Percentiles rank a stretch among this genome's conserved stretches.
These are phyloP conservation scores for Ophiostoma pallidulum DNA, from an alignment of 2,329 filamentous ascomycete genomes.

Conservation along the genomic window DNA sequence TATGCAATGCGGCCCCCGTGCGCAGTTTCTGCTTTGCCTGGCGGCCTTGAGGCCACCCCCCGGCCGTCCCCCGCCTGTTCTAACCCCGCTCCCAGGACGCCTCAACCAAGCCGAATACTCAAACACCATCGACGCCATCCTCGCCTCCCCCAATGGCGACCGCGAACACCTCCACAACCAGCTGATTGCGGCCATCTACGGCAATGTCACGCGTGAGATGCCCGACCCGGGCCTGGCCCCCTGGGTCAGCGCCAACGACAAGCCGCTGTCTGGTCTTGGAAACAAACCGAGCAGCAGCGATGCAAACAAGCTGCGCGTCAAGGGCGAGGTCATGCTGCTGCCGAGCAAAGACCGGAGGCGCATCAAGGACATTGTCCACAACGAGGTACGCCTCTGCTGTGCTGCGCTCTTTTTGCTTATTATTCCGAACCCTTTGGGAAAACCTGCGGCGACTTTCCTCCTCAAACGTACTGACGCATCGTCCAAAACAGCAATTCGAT, in stretches of 20 bases:
- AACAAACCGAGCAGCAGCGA: slow-evolving; percentile 56
- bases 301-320: slow-evolving; percentile 54
- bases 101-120: slow-evolving; percentile 54
- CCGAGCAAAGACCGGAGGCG: slow-evolving; percentile 56
- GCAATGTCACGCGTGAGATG: slow-evolving; percentile 60
- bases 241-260: slow-evolving; percentile 65
- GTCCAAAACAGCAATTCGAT: slow-evolving; percentile 34
- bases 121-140: slow-evolving; percentile 49
- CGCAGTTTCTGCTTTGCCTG: too few relatives aligned
- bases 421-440: too few relatives aligned
- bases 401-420: not conserved
- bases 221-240: slow-evolving; percentile 58
- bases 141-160: slow-evolving; percentile 47
- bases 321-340: slow-evolving; percentile 62
- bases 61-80: too few relatives aligned
- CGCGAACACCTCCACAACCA: slow-evolving; percentile 59
- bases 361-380: slow-evolving; percentile 54
- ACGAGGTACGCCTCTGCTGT: slow-evolving; percentile 43
- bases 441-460: not conserved
- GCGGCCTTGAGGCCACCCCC: too few relatives aligned
- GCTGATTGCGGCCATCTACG: slow-evolving; percentile 56
- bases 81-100: slow-evolving; percentile 35
- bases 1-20: slow-evolving; percentile 24
- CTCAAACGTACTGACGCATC: not conserved
- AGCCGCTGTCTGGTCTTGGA: slow-evolving; percentile 46